phyloP scores from a whole-genome alignment of 495 filamentous ascomycete species.

The Apiosordaria backusii region DNA sequence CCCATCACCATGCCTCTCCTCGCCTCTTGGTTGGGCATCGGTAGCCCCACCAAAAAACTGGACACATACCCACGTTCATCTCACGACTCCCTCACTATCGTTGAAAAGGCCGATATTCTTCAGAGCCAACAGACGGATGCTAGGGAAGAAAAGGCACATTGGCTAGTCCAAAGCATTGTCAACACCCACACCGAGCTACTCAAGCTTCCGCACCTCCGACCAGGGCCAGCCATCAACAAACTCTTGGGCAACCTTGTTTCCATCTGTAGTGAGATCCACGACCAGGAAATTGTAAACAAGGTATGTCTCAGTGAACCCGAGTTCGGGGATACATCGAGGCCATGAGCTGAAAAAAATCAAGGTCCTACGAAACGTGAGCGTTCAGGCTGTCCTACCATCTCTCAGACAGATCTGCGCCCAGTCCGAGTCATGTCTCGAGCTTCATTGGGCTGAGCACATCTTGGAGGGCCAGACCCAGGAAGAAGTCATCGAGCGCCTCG shows the following conservation, averaged over 20 bases:
- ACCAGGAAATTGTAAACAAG: slow-evolving; percentile 20
- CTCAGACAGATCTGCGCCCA: slow-evolving; percentile 28
- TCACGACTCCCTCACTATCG: slow-evolving; percentile 21
- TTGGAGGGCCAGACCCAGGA: slow-evolving; percentile 11
- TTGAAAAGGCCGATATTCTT: slow-evolving; percentile 25
- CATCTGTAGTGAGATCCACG: slow-evolving; percentile 26
- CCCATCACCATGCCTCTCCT: slow-evolving; percentile 11
- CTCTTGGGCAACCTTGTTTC: slow-evolving; percentile 27
- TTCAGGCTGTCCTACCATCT: slow-evolving; percentile 21
- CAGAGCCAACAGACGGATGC: slow-evolving; percentile 9
- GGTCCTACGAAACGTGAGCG: slow-evolving; percentile 18
- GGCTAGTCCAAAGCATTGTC: slow-evolving; percentile 17
- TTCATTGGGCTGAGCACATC: slow-evolving; percentile 24
- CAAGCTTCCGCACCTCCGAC: slow-evolving; percentile 19
- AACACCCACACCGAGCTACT: slow-evolving; percentile 23
- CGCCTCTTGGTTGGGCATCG: slow-evolving; percentile 20
- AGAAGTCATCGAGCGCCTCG: slow-evolving; percentile 17
- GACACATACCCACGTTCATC: slow-evolving; percentile 16
- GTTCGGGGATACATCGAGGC: not conserved
- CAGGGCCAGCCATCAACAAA: slow-evolving; percentile 22
- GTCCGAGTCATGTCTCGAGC: slow-evolving; percentile 28
- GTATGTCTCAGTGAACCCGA: slow-evolving; percentile 11
- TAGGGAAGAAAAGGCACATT: slow-evolving; percentile 13
- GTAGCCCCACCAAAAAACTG: slow-evolving; percentile 12
- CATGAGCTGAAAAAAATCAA: not conserved